phyloP scores from a whole-genome alignment of 2,329 filamentous ascomycete species.

The Colletotrichum karsti region DNA sequence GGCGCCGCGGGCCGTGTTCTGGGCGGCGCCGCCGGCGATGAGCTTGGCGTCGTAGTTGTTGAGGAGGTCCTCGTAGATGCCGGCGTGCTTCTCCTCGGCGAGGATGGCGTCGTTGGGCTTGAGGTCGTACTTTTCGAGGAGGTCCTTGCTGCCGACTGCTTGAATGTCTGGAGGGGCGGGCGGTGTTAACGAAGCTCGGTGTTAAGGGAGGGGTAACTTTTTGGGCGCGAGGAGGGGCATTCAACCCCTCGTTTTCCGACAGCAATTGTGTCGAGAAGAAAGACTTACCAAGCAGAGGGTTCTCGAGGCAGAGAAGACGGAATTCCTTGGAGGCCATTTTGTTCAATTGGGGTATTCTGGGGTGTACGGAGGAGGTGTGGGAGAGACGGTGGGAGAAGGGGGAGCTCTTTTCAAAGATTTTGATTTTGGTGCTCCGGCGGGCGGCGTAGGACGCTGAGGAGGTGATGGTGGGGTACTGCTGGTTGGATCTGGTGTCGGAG shows the following conservation, averaged over 20 bases:
- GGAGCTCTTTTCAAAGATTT: conserved; percentile 35
- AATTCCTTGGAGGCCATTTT: conserved; percentile 85
- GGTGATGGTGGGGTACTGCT: conserved; percentile 37
- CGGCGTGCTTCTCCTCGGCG: conserved; percentile 88
- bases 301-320: conserved; percentile 93
- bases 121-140: conserved; percentile 91
- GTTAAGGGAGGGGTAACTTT: conserved; percentile 20
- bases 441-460: conserved; percentile 38
- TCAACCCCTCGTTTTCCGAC: conserved; percentile 9
- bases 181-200: conserved; percentile 13
- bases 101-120: conserved; percentile 99
- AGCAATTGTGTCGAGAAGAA: too few species aligned
- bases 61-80: conserved; percentile 92
- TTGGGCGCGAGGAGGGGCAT: neutral
- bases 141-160: conserved; percentile 80
- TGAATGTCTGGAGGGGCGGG: conserved; percentile 77
- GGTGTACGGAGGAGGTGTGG: conserved; percentile 24
- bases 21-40: conserved; percentile 94
- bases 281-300: conserved; percentile 88
- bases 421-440: conserved; percentile 29
- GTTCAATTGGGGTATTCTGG: conserved; percentile 33
- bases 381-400: conserved; percentile 1
- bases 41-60: conserved; percentile 93
- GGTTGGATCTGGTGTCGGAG: neutral
- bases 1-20: conserved; percentile 96